Base-by-base conservation (phyloP, 2,329 filamentous ascomycete genomes). In the Exophiala sp. region DNA sequence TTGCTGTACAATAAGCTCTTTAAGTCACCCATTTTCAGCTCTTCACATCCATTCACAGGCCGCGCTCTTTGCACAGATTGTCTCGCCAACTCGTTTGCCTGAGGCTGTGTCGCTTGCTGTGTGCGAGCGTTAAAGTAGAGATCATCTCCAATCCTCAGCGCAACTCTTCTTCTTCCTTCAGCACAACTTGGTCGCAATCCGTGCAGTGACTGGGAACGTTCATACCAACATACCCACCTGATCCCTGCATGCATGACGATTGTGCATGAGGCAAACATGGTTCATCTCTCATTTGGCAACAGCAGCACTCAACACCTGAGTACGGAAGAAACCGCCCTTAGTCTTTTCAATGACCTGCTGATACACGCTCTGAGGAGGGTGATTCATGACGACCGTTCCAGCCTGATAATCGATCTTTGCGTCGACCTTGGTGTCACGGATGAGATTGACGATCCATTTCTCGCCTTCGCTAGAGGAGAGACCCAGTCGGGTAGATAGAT, bases 361-460 rank as follows among this genome's bases (percentile, higher is more conserved):
- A 77, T 99, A 97, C 63, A 99, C 92, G 61, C 91, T 96, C 78
- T 95, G 94, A 59, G 94, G 92, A 47, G 92, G 94, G 77, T 99
- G 94, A 80, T 99, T 97, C 92, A 99, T 99, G 65, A 97, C 85
- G 49, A 99, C 94, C 50, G 94, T 97, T 69, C 94, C 94, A 76
- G 95, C 89, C 79, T 97, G 90, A 78, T 95, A 96, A 77, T 99
- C 94, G 71, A 97, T 97, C 84, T 99, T 99, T 68, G 94, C 94
- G 70, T 99, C 94, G 60, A 99, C 88, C 60, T 91, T 84, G 20
- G 94, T 99, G 76, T 99, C 94, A 61, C 94, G 87, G 75, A 99
- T 99, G 62, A 99, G 82, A 79, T 99, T 99, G 66, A 99, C 94
- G 68, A 99, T 99, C 94, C 94, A 99, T 81, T 99, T 99, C 84